Conservation (phyloP, 805 yeast genomes). For the Pichia scutulata region DNA sequence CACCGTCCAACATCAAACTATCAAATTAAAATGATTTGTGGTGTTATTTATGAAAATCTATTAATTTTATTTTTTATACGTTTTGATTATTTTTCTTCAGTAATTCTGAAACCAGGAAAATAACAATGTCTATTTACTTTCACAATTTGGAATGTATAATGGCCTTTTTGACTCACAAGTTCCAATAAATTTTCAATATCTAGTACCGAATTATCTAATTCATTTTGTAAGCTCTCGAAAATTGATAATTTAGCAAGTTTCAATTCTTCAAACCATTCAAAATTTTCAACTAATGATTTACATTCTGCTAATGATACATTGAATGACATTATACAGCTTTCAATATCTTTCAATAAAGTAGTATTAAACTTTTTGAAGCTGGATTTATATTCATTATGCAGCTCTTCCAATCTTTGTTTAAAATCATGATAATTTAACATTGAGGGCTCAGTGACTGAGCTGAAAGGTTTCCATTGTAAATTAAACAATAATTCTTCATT, state of each 20-base stretch:
- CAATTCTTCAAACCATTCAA: constrained; percentile 5
- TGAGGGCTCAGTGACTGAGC: constrained; percentile 71
- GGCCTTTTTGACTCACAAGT: background rate
- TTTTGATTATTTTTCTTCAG: background rate
- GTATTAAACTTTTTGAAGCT: background rate
- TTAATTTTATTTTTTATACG: background rate
- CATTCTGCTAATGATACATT: constrained; percentile 1
- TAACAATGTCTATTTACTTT: constrained; percentile 35
- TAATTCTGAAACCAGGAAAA: constrained; percentile 35
- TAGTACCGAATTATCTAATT: constrained; percentile 1
- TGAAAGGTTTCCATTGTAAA: constrained; percentile 71
- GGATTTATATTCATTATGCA: background rate
- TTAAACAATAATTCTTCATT: constrained; percentile 35
- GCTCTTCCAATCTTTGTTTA: constrained; percentile 11
- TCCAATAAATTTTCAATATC: constrained; percentile 2
- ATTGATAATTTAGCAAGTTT: background rate
- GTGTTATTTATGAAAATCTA: background rate
- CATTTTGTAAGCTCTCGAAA: constrained; percentile 5
- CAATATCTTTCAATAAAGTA: constrained; percentile 10
- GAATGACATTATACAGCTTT: background rate
- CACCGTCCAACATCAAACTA: constrained; percentile 42
- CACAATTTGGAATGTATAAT: constrained; percentile 20
- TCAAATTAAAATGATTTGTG: background rate
- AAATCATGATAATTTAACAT: constrained; percentile 44
- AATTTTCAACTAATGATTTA: constrained; percentile 1